A percentile compares a stretch with the other conserved stretches of the same genome.
phyloP scores from a whole-genome alignment of 805 yeast genomes.

The Kodamaea leandrae region DNA sequence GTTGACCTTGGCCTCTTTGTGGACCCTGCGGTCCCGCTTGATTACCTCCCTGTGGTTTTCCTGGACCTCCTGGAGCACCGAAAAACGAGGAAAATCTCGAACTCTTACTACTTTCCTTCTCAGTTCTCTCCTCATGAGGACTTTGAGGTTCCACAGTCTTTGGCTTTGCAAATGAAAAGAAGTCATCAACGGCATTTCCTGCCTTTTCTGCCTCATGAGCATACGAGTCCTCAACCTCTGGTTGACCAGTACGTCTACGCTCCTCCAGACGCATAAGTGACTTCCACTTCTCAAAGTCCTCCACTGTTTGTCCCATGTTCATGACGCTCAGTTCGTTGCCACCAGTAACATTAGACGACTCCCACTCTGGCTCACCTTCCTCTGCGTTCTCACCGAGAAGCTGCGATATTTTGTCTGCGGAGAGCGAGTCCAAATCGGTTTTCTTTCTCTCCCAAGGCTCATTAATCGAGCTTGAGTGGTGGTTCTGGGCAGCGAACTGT shows the following conservation, averaged over 20 bases:
- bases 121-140: constrained; percentile 1
- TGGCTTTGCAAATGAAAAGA: constrained; percentile 41
- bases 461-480: constrained; percentile 4
- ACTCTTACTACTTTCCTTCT: constrained; percentile 20
- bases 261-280: constrained; percentile 51
- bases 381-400: constrained; percentile 36
- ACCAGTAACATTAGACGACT: constrained; percentile 23
- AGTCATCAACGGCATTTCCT: constrained; percentile 43
- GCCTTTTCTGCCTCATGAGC: constrained; percentile 16
- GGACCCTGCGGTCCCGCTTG: constrained; percentile 8
- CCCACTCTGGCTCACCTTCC: constrained; percentile 42
- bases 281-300: constrained; percentile 62
- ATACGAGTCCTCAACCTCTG: constrained; percentile 10
- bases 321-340: constrained; percentile 15
- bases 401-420: constrained; percentile 33
- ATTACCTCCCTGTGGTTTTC: too few species aligned
- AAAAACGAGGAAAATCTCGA: constrained; percentile 40
- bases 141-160: constrained; percentile 13
- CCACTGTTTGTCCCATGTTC: constrained; percentile 50
- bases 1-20: too few species aligned
- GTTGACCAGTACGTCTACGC: constrained; percentile 44
- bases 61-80: too few species aligned
- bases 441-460: constrained; percentile 34
- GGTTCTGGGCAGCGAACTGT: constrained; percentile 2
- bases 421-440: constrained; percentile 28